phyloP scores from a whole-genome alignment of 345 rosid species.

The Odontarrhena argentea region DNA sequence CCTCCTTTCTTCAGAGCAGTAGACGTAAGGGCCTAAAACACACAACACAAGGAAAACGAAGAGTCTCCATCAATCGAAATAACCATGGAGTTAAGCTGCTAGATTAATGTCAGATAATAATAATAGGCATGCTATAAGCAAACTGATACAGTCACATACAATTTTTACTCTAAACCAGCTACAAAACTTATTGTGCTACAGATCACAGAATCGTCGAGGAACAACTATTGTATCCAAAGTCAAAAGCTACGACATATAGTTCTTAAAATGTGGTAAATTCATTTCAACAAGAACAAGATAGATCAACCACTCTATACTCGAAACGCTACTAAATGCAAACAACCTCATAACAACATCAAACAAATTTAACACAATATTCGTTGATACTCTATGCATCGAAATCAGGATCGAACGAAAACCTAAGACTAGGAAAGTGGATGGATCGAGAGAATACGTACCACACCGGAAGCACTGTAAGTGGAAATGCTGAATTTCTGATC shows the following conservation, averaged over 20 bases:
- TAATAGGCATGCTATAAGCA: background rate
- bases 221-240: conserved; percentile 2
- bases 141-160: background rate
- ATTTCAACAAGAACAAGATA: background rate
- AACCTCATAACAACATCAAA: conserved; percentile 1
- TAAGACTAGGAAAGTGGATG: background rate
- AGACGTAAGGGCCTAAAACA: conserved; percentile 74
- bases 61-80: background rate
- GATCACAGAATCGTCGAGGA: background rate
- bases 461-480: conserved; percentile 66
- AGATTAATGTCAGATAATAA: background rate
- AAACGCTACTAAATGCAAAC: background rate
- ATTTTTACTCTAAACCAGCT: background rate
- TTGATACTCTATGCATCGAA: background rate
- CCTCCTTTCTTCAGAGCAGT: conserved; percentile 79
- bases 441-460: conserved; percentile 52
- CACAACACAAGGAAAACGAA: conserved; percentile 1
- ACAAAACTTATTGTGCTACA: background rate
- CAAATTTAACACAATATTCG: background rate
- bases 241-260: background rate
- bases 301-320: background rate
- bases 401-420: conserved; percentile 5
- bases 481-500: conserved; percentile 81
- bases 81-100: conserved; percentile 4
- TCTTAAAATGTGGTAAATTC: background rate